Percentiles rank a stretch among this genome's conserved stretches.
Conservation (phyloP, 169 alveolate species). For the Pseudocohnilembus persalinus region DNA sequence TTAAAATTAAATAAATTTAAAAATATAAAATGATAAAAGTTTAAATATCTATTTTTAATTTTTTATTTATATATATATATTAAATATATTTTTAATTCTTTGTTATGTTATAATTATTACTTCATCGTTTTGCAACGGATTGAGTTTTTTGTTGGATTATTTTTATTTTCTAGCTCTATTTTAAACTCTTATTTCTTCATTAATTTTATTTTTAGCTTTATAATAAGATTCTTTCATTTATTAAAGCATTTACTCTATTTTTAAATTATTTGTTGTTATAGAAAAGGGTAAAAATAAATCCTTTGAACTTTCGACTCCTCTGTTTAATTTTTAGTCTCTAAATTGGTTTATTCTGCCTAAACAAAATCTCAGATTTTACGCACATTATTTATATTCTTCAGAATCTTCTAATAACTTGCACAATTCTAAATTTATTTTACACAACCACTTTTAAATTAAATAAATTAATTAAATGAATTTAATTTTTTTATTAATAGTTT, state of each 20-base stretch:
- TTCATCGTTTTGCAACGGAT: slow-evolving; percentile 62
- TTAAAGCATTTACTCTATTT: slow-evolving; percentile 51
- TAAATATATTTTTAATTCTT: too few relatives aligned
- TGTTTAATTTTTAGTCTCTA: slow-evolving; percentile 52
- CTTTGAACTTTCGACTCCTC: slow-evolving; percentile 49
- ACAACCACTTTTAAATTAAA: slow-evolving; percentile 10
- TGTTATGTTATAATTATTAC: too few relatives aligned
- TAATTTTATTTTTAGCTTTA: slow-evolving; percentile 42
- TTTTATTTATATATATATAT: too few relatives aligned
- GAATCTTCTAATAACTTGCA: slow-evolving; percentile 56
- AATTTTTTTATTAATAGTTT: too few relatives aligned
- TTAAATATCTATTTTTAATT: too few relatives aligned
- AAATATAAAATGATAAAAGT: too few relatives aligned
- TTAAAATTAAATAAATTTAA: too few relatives aligned
- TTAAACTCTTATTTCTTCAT: slow-evolving; percentile 48
- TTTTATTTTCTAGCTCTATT: slow-evolving; percentile 36
- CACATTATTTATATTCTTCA: slow-evolving; percentile 53
- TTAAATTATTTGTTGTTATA: slow-evolving; percentile 49
- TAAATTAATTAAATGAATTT: too few relatives aligned
- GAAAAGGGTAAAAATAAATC: slow-evolving; percentile 49
- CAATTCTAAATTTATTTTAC: slow-evolving; percentile 52
- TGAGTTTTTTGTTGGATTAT: slow-evolving; percentile 5
- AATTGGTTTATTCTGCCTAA: slow-evolving; percentile 39
- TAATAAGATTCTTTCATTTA: slow-evolving; percentile 47
- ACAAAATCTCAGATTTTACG: slow-evolving; percentile 49